These are phyloP conservation scores for Salix caprea DNA, from an alignment of 345 rosid genomes.

Conservation along the genomic window DNA sequence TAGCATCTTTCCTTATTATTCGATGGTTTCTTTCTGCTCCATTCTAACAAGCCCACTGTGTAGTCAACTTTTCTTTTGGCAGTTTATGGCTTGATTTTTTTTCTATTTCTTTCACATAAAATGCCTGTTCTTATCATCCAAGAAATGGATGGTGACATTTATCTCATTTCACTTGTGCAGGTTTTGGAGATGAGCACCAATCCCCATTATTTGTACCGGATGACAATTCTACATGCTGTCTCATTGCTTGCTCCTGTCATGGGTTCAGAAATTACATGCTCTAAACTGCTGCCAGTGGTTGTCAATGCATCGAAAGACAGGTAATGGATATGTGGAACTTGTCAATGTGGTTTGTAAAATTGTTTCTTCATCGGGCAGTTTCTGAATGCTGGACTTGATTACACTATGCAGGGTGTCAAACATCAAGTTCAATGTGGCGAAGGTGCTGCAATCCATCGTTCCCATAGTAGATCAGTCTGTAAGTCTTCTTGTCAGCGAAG, in stretches of 20 bases:
- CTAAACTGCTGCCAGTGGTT: slow-evolving; percentile 71
- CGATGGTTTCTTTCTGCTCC: not conserved
- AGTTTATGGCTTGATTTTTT: not conserved
- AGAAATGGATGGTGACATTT: not conserved
- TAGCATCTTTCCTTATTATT: not conserved
- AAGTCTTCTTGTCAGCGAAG: slow-evolving; percentile 22
- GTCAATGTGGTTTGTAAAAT: not conserved
- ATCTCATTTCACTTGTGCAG: slow-evolving; percentile 26
- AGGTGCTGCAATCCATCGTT: slow-evolving; percentile 80
- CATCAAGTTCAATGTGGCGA: slow-evolving; percentile 90
- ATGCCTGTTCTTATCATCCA: not conserved
- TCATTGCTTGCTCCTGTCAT: slow-evolving; percentile 90
- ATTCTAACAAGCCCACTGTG: not conserved
- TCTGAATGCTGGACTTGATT: not conserved
- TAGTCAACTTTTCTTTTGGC: not conserved
- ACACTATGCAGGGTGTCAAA: slow-evolving; percentile 67
- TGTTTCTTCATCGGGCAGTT: not conserved
- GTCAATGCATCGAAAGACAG: slow-evolving; percentile 82
- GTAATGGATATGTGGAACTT: slow-evolving; percentile 27
- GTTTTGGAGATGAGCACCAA: slow-evolving; percentile 72
- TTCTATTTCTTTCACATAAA: not conserved
- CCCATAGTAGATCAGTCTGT: slow-evolving; percentile 81
- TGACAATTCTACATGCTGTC: slow-evolving; percentile 72
- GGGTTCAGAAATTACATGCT: slow-evolving; percentile 85
- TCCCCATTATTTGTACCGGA: slow-evolving; percentile 82